Conservation (phyloP, 352 stramenopile genomes). For the Globisporangium splendens region DNA sequence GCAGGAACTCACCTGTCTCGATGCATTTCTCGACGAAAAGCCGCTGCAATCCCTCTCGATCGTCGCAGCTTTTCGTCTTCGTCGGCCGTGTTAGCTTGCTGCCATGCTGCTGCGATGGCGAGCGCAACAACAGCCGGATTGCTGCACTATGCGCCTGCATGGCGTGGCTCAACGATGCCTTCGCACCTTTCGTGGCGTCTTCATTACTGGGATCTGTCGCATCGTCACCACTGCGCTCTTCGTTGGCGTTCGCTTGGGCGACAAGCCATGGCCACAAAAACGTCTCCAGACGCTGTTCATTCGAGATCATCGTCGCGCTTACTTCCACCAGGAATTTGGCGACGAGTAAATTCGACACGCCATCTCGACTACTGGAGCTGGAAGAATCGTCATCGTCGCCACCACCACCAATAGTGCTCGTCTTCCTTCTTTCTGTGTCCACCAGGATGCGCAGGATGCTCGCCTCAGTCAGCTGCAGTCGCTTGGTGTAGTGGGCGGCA, state of each 20-base stretch:
- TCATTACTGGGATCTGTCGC: background rate
- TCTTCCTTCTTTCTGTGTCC: background rate
- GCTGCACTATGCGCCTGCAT: slow-evolving; percentile 13
- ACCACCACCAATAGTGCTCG: slow-evolving; percentile 3
- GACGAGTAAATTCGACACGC: slow-evolving; percentile 20
- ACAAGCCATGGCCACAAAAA: slow-evolving; percentile 65
- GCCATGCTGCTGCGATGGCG: background rate
- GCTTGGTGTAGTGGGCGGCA: slow-evolving; percentile 67
- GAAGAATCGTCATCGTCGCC: background rate
- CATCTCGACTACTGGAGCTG: background rate
- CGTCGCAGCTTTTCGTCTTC: slow-evolving; percentile 23
- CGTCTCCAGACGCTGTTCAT: slow-evolving; percentile 26
- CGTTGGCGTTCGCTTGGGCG: slow-evolving; percentile 6
- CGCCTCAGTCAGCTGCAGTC: slow-evolving; percentile 27
- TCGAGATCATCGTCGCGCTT: slow-evolving; percentile 26
- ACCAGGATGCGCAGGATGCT: slow-evolving; percentile 26
- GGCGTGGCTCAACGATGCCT: slow-evolving; percentile 2
- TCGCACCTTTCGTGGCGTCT: background rate
- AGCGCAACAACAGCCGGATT: slow-evolving; percentile 14
- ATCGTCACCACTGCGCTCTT: background rate
- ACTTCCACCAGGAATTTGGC: slow-evolving; percentile 65
- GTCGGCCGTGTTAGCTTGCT: background rate
- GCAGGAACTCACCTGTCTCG: slow-evolving; percentile 26
- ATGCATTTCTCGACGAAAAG: slow-evolving; percentile 40
- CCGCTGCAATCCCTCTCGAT: slow-evolving; percentile 38